Percentiles rank a stretch among this genome's conserved stretches.
phyloP scores from a whole-genome alignment of 2,329 filamentous ascomycete species.

The Penicillium crustosum region DNA sequence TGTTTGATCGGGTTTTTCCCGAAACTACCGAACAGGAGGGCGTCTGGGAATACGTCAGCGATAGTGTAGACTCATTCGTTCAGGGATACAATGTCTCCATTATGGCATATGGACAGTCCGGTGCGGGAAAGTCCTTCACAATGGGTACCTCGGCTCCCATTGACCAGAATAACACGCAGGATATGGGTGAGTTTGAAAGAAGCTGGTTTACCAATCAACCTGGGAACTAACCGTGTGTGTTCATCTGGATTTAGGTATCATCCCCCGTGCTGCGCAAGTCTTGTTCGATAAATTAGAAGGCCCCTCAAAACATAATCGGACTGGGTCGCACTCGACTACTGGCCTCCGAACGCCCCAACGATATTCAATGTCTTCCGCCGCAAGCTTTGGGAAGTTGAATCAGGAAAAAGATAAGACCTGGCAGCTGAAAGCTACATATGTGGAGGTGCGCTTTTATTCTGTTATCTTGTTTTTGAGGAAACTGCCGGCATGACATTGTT shows the following conservation, averaged over 20 bases:
- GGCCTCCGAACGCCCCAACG: constrained; percentile 77
- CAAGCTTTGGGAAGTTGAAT: constrained; percentile 45
- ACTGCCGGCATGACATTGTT: neutral
- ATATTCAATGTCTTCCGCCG: constrained; percentile 65
- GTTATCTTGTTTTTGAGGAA: neutral
- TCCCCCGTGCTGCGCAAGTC: constrained; percentile 81
- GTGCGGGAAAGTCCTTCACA: constrained; percentile 95
- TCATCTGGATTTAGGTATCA: constrained; percentile 67
- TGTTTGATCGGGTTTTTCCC: constrained; percentile 92
- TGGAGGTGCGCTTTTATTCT: constrained; percentile 54
- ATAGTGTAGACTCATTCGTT: constrained; percentile 85
- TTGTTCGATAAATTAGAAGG: constrained; percentile 86
- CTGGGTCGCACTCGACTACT: constrained; percentile 66
- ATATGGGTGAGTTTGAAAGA: constrained; percentile 68
- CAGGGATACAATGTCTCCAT: constrained; percentile 99
- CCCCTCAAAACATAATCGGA: constrained; percentile 54
- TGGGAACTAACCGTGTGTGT: constrained; percentile 3
- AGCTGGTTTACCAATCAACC: neutral
- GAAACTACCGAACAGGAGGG: constrained; percentile 82
- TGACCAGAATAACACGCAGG: constrained; percentile 68
- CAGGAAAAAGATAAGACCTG: constrained; percentile 78
- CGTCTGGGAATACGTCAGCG: constrained; percentile 88
- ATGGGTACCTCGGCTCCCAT: constrained; percentile 91
- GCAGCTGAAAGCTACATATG: constrained; percentile 91
- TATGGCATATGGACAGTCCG: constrained; percentile 94